These are phyloP conservation scores for Pholiota molesta DNA, from an alignment of 768 basidiomycete genomes.

Conservation along the genomic window DNA sequence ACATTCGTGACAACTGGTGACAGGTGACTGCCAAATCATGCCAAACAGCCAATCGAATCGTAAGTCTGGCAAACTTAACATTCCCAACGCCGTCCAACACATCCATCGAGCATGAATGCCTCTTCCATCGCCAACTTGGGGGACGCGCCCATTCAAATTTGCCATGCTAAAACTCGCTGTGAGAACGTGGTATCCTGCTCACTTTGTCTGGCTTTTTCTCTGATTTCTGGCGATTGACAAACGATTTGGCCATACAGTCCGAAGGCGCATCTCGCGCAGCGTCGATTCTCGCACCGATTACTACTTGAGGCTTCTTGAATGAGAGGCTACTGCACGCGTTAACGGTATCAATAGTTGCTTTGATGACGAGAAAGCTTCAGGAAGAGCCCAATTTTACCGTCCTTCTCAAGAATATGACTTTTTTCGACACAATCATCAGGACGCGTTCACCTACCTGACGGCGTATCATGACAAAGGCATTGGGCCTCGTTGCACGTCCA, in stretches of 20 bases:
- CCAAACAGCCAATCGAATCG: slow-evolving; percentile 19
- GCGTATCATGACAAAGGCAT: neutral
- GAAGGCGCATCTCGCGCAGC: slow-evolving; percentile 74
- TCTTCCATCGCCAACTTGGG: slow-evolving; percentile 82
- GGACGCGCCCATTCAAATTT: slow-evolving; percentile 91
- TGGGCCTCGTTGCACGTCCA: neutral
- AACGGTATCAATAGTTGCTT: slow-evolving; percentile 80
- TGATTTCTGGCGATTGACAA: slow-evolving; percentile 2
- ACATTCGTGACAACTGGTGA: neutral
- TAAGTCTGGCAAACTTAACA: slow-evolving; percentile 24
- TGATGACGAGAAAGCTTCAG: slow-evolving; percentile 84
- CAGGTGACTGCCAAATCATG: slow-evolving; percentile 15
- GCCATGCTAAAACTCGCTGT: slow-evolving; percentile 90
- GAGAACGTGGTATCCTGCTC: slow-evolving; percentile 29
- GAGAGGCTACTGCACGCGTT: slow-evolving; percentile 62
- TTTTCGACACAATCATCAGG: neutral
- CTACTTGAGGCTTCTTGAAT: slow-evolving; percentile 97
- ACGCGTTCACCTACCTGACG: neutral
- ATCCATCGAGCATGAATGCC: slow-evolving; percentile 75
- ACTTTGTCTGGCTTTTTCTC: neutral
- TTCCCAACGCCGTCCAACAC: slow-evolving; percentile 29
- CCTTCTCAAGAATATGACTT: neutral
- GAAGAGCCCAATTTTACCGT: slow-evolving; percentile 24
- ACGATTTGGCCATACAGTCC: slow-evolving; percentile 47
- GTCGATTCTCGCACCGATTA: slow-evolving; percentile 88